phyloP scores from a whole-genome alignment of 768 basidiomycete species.

The Mycena vulgaris region DNA sequence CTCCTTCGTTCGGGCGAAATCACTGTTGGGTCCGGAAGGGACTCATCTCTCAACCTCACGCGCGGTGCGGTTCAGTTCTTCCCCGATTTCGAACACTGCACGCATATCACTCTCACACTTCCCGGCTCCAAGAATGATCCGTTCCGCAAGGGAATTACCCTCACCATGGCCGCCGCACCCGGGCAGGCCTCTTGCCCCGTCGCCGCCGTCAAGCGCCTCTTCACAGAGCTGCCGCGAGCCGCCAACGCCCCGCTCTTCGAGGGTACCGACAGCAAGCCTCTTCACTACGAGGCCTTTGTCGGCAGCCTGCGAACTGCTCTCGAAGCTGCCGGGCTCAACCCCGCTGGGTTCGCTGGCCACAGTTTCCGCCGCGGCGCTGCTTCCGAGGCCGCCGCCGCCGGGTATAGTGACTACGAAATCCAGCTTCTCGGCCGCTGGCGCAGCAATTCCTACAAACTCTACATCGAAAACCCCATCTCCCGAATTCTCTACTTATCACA shows the following conservation, averaged over 20 bases:
- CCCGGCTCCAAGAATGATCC: background rate
- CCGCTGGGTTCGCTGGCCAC: too few relatives aligned
- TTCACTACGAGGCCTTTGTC: background rate
- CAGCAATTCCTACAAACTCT: background rate
- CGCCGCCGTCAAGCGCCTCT: background rate
- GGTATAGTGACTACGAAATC: background rate
- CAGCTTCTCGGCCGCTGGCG: constrained; percentile 7
- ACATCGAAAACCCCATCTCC: too few relatives aligned
- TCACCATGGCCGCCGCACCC: background rate
- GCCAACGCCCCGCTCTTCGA: background rate
- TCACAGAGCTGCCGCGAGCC: background rate
- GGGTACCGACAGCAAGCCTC: background rate
- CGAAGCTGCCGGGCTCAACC: too few relatives aligned
- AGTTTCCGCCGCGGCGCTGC: constrained; percentile 2
- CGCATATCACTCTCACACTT: background rate
- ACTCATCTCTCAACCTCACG: background rate
- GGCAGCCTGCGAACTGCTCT: background rate
- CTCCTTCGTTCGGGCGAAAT: background rate
- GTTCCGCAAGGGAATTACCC: background rate
- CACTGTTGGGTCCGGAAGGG: background rate
- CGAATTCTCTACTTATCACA: background rate
- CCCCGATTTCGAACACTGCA: background rate
- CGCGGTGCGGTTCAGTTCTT: background rate
- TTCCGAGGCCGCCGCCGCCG: constrained; percentile 1
- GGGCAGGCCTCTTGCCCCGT: background rate